Base-by-base conservation (phyloP, 2,329 filamentous ascomycete genomes). In the Nannizziopsis barbatae region DNA sequence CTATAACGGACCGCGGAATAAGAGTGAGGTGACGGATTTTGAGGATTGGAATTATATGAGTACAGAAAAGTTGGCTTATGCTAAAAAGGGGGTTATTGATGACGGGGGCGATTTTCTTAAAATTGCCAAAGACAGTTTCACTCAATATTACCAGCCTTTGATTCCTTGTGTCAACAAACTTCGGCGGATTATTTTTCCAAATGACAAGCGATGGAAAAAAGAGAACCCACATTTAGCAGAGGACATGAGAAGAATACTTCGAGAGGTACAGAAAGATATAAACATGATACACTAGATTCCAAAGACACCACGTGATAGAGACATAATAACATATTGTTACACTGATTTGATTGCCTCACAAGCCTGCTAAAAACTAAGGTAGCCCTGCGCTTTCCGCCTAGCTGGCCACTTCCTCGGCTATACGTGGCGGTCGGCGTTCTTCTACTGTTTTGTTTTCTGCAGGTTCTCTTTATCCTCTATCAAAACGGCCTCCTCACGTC, bases 111-210 rank as follows among this genome's bases (percentile, higher is more conserved):
- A 61, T 48, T 71, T 70, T 52, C 47, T 60, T 45, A 59, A 50
- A 20, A 55, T 11, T 27, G 39, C 57, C n/a, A 46, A 51, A 11
- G 52, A 60, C 3, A 43, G 31, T 11, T 43, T 43, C 15, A 43
- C 22, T 4, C 9, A 2, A 11, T 43, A 32, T 17, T 31, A 43
- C 15, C 22, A 43, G 47, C 56, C 63, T 31, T 56, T 71, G 17
- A 57, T 66, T 33, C 60, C 60, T 50, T 68, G 56, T 56, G 56
- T 71, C 7, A 69, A 68, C 49, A 57, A 49, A 52, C 53, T 72
- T 41, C 58, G 66, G 47, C 62, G 53, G 40, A 55, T 49, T 5
- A 57, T 68, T 5, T 69, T 67, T 53, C 62, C 61, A n/a, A 52
- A 58, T 36, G 60, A 60, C 14, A 30, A 42, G 40, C 56, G 55